Evolutionary conservation across 305 asterid genomes (phyloP).

Genomic region (Vinca major): DNA sequence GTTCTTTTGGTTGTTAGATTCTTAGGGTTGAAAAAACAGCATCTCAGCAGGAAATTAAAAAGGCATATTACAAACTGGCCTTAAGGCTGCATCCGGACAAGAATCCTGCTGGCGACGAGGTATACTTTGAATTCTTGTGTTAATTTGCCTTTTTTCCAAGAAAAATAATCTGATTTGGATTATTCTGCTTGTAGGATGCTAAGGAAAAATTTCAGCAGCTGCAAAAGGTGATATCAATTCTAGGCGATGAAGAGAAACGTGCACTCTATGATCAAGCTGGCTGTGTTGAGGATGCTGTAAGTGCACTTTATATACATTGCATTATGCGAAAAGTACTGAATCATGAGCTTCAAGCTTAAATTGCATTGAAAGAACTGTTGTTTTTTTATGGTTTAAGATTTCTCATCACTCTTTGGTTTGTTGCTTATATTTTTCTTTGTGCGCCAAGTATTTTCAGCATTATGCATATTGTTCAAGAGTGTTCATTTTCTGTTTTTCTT

Average conservation of each 20-base stretch:
- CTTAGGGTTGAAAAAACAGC: conserved; percentile 74
- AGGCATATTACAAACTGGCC: conserved; percentile 82
- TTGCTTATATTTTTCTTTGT: no score
- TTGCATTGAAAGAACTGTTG: no score
- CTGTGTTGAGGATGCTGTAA: conserved; percentile 86
- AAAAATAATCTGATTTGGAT: neutral
- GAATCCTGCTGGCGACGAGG: conserved; percentile 71
- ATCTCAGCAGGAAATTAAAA: conserved; percentile 75
- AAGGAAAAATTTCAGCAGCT: conserved; percentile 93
- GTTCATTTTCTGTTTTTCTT: neutral
- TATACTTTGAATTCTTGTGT: conserved; percentile 14
- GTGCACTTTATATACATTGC: conserved; percentile 17
- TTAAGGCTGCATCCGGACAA: conserved; percentile 84
- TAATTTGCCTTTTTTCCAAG: neutral
- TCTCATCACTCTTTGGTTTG: no score
- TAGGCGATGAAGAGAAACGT: conserved; percentile 89
- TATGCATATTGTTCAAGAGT: neutral
- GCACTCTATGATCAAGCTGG: conserved; percentile 95
- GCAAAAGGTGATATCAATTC: conserved; percentile 83
- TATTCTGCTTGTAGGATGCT: conserved; percentile 46
- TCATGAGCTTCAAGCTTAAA: no score
- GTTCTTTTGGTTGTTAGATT: conserved; percentile 32
- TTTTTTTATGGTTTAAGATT: no score
- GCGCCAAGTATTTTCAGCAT: neutral
- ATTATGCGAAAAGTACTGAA: no score